Base-by-base conservation (phyloP, 2,329 filamentous ascomycete species). In the Xylariaceae sp. region DNA sequence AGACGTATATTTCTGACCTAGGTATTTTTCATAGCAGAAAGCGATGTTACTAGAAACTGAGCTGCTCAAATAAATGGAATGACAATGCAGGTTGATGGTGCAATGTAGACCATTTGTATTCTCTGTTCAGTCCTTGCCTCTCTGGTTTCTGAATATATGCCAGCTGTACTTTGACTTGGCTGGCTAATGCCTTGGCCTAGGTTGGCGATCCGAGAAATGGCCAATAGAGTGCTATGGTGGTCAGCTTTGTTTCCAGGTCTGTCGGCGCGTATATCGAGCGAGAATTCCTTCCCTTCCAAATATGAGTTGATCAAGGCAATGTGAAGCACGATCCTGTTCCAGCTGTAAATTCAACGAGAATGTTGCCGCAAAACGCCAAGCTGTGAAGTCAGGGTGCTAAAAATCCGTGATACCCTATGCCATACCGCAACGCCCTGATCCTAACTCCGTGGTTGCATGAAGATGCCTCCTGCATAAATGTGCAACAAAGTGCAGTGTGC, bases 381-480 rank as follows among this genome's bases (percentile, higher is more conserved):
- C 41, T 22, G 12, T 51, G 15, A 47, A n/a, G 34, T 29, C 15
- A 49, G 26, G 26, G 26, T 26, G 26, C 26, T 26, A 8, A 26
- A 26, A 26, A 26, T 8, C 8, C 26, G 21, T 13, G 32, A 43
- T 46, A 42, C 6, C 37, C 45, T 57, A 34, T 46, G 40, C 47
- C 51, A 54, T 49, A 39, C 51, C 55, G 15, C 56, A 54, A 65
- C 63, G 67, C 65, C 65, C 61, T 63, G 44, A 32, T 49, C 53
- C 39, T 53, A 49, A 58, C 50, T 30, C 53, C 54, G 49, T 60
- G 42, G 49, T 16, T 45, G 52, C 45, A 42, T 57, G 48, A 39
- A 40, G 48, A 41, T 47, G 43, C 44, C 45, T 44, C 15, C 26
- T 26, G 26, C 21, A 18, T 22, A 41, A 22, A 41, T 22, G 39